Base-by-base conservation (phyloP, 257 asterid species). In the Fraxinus americana region DNA sequence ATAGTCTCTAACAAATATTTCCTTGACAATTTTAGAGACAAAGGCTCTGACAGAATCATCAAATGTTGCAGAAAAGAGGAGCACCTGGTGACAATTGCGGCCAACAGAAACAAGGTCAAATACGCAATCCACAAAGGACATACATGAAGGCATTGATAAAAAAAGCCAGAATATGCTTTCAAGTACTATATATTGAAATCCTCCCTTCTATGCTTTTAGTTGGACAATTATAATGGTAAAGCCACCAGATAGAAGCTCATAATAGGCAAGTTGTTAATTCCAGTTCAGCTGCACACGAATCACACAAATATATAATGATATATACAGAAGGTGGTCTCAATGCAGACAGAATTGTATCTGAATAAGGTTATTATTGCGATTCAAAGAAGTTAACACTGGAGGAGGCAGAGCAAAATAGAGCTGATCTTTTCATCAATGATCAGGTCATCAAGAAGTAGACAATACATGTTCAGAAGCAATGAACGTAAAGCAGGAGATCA, bases 41-140 rank as follows among this genome's bases (percentile, higher is more conserved):
- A 96, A 96, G n/a, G 85, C 75, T 83, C 70, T 90, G 59, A 96
- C 99, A 8, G 81, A 82, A 75, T 93, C 99, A 83, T 88, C 88
- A 80, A 94, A 94, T 4, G 99, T 85, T 78, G 88, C 90, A 71
- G 91, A 88, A 75, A 88, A 88, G 13, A 88, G 83, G 65, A 88
- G 87, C 79, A 88, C 88, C 91, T 88, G 84, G 21, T 14, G 5
- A 59, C 6, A 7, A 57, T 74, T 59, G 23, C 32, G 2, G 32
- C 9, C 25, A 74, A 57, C 68, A 71, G 59, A 59, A 48, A 63
- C 36, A 63, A 63, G 19, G 35, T 63, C 36, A 63, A 63, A 63
- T 59, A n/a, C 21, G 6, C 75, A 43, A 13, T 23, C 39, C 21
- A 27, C 12, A 39, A 63, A 63, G 19, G 70, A 41, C 23, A 36